Percentiles rank a stretch among this genome's conserved stretches.
These are phyloP conservation scores for Dioszegia hungarica DNA, from an alignment of 768 basidiomycete species.

Conservation along the genomic window DNA sequence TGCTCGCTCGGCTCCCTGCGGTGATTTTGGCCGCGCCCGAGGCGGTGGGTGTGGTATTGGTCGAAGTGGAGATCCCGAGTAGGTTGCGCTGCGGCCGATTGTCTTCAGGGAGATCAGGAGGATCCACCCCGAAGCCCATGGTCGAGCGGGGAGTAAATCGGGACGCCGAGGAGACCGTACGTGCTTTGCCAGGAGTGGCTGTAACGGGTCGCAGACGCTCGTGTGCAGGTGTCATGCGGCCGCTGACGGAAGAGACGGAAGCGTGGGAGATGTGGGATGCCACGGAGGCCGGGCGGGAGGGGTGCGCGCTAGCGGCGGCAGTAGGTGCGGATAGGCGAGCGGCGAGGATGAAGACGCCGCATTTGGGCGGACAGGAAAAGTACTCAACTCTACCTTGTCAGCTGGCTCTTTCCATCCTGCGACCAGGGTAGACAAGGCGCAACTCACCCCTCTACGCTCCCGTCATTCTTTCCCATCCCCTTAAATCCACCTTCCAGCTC, in stretches of 20 bases:
- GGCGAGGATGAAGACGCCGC: slow-evolving; percentile 84
- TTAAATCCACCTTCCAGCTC: slow-evolving; percentile 77
- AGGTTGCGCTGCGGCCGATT: slow-evolving; percentile 14
- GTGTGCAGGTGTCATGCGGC: background rate
- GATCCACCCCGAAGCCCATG: background rate
- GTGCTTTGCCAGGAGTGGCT: slow-evolving; percentile 39
- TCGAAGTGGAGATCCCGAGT: slow-evolving; percentile 31
- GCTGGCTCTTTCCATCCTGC: background rate
- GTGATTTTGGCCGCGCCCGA: slow-evolving; percentile 65
- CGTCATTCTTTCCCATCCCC: slow-evolving; percentile 94
- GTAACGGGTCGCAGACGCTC: slow-evolving; percentile 43
- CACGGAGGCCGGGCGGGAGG: background rate
- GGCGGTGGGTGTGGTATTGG: slow-evolving; percentile 30
- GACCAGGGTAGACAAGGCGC: background rate
- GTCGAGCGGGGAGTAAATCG: background rate
- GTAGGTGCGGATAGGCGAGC: slow-evolving; percentile 76
- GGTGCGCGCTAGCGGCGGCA: slow-evolving; percentile 53
- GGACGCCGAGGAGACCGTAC: slow-evolving; percentile 11
- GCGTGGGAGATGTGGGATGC: slow-evolving; percentile 9
- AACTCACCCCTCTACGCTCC: slow-evolving; percentile 78
- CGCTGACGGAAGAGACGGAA: background rate
- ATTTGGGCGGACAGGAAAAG: slow-evolving; percentile 75
- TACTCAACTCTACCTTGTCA: slow-evolving; percentile 63
- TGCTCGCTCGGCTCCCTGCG: slow-evolving; percentile 76
- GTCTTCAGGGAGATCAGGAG: background rate